Evolutionary conservation across 2,329 filamentous ascomycete genomes (phyloP), one percentile per base, ranked within the genome.

Genomic region (Fusarium sp.): DNA sequence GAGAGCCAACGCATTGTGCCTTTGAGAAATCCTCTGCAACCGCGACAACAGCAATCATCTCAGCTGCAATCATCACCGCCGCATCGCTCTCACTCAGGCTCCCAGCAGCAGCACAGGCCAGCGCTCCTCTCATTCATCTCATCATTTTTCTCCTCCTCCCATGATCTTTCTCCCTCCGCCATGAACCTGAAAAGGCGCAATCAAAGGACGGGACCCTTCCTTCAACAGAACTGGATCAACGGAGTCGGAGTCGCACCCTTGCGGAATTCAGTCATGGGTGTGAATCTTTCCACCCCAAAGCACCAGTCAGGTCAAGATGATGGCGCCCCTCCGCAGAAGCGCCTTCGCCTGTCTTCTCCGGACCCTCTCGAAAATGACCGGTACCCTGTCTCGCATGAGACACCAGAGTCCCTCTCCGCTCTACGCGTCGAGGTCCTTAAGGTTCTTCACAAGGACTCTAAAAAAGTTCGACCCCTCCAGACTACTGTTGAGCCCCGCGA

Each of bases 361-460:
- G 83, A 80, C 55, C 76, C 78, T 8, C 70, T 80, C 31, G 75
- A 78, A 35, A 65, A 80, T 46, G 82, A 83, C 51, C 77, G 80
- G 40, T 77, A 83, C 60, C 76, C 82, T 56, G 73, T 75, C 67
- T 81, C 77, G 35, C 80, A 78, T 22, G 71, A 68, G 42, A 76
- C 70, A 42, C 79, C 76, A 31, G 81, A 80, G 74, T 81, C 71
- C 68, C 82, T 71, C 79, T 84, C 84, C 51, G 82, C 83, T 7
- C 81, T 90, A 62, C 86, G 86, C 66, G 84, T 90, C 67, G 86
- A 90, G 69, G 81, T 90, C 33, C 81, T 88, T 76, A 88, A 86
- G 74, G 82, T 90, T 67, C 83, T 83, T 58, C 87, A 88, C 79
- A 85, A 84, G 73, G 84, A 87, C 66, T 82, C 83, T 6, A 82